Conservation (phyloP, 1,284 basidiomycete species). For the Neonothopanus nambi region DNA sequence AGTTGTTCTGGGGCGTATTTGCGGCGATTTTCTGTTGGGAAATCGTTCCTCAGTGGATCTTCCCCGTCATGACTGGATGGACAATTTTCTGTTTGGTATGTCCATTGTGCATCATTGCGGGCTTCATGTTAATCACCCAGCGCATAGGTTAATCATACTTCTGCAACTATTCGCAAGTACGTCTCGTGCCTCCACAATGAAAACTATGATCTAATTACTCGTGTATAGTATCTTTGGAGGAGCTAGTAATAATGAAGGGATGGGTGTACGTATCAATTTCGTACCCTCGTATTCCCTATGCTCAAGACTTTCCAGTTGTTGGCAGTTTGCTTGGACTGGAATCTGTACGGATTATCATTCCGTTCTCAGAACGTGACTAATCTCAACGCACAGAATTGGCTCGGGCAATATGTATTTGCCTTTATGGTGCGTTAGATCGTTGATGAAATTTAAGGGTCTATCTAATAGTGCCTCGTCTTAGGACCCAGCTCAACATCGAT, state of each 20-base stretch:
- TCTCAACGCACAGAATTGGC: slow-evolving; percentile 7
- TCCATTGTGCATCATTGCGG: too few species aligned
- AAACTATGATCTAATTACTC: too few species aligned
- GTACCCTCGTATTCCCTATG: neutral
- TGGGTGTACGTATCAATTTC: slow-evolving; percentile 15
- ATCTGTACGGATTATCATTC: neutral
- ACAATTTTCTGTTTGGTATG: slow-evolving; percentile 13
- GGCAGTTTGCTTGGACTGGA: slow-evolving; percentile 16
- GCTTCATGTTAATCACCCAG: too few species aligned
- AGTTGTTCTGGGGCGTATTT: slow-evolving; percentile 19
- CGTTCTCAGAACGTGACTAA: too few species aligned
- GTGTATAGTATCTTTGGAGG: slow-evolving; percentile 6
- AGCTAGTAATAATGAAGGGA: slow-evolving; percentile 20
- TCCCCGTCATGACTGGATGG: slow-evolving; percentile 14
- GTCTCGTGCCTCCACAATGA: too few species aligned
- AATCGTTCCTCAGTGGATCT: slow-evolving; percentile 21
- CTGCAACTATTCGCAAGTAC: slow-evolving; percentile 4
- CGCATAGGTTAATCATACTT: neutral
- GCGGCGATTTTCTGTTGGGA: slow-evolving; percentile 19
- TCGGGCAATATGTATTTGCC: slow-evolving; percentile 11
- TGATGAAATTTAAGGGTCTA: neutral
- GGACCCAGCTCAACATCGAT: slow-evolving; percentile 17
- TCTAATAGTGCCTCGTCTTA: neutral
- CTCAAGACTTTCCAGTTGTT: slow-evolving; percentile 1
- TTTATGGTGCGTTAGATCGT: neutral